phyloP scores from a whole-genome alignment of 1,139 yeast species.

The Pichia sp. region DNA sequence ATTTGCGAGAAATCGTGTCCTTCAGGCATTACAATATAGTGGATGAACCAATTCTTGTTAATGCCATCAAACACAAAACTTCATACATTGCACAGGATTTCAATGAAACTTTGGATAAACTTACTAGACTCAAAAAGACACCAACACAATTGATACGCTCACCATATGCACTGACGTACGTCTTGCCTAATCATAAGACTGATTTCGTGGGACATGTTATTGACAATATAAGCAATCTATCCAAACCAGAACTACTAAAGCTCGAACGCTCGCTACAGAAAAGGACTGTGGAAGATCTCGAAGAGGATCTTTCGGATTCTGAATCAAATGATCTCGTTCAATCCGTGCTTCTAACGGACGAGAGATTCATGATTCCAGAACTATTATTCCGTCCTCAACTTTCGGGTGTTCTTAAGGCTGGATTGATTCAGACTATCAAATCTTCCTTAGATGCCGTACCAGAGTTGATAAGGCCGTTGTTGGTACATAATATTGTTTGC shows the following conservation, averaged over 20 bases:
- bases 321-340: constrained; percentile 30
- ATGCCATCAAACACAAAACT: constrained; percentile 77
- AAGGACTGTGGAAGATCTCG: constrained; percentile 13
- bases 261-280: constrained; percentile 6
- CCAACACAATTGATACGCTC: constrained; percentile 11
- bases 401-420: constrained; percentile 69
- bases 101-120: constrained; percentile 42
- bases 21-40: constrained; percentile 90
- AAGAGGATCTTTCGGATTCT: constrained; percentile 26
- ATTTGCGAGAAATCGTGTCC: constrained; percentile 75
- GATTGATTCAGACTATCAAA: constrained; percentile 62
- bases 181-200: constrained; percentile 81
- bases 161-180: constrained; percentile 48
- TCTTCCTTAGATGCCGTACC: constrained; percentile 70
- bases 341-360: constrained; percentile 64
- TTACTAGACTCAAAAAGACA: constrained; percentile 24
- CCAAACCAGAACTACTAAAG: constrained; percentile 4
- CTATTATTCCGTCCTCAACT: constrained; percentile 81
- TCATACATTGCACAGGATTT: constrained; percentile 71
- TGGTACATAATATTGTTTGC: constrained; percentile 71
- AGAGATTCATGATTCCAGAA: constrained; percentile 84
- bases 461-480: constrained; percentile 63
- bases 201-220: constrained; percentile 58
- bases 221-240: constrained; percentile 24
- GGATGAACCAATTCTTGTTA: constrained; percentile 81